phyloP scores from a whole-genome alignment of 345 rosid species.

The Clarkia xantiana region DNA sequence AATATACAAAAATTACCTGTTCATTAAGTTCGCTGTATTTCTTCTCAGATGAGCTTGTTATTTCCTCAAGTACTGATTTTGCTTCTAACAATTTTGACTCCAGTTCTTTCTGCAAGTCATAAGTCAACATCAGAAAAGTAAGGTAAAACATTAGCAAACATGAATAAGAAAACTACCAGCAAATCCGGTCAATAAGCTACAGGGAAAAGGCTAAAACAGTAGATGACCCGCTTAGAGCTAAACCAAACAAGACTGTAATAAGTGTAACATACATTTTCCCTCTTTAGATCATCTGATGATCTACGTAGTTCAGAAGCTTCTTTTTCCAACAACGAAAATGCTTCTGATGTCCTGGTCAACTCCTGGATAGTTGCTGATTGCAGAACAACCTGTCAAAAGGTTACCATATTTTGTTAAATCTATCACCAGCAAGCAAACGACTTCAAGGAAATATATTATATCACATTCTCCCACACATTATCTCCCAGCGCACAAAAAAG shows the following conservation, averaged over 20 bases:
- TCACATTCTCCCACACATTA: too few species aligned
- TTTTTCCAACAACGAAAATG: constrained; percentile 51
- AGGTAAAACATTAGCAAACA: neutral
- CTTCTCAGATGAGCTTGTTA: constrained; percentile 51
- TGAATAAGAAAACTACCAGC: neutral
- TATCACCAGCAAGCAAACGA: too few species aligned
- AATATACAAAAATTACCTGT: constrained; percentile 35
- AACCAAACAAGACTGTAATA: too few species aligned
- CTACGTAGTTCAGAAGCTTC: constrained; percentile 63
- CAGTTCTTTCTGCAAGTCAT: constrained; percentile 35
- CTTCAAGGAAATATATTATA: too few species aligned
- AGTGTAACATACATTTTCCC: constrained; percentile 45
- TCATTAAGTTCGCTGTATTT: constrained; percentile 67
- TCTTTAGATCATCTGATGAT: constrained; percentile 37
- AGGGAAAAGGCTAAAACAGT: neutral
- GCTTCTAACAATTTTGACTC: constrained; percentile 58
- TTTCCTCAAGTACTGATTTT: constrained; percentile 44
- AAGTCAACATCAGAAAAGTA: constrained; percentile 2
- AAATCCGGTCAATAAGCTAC: neutral
- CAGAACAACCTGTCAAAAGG: constrained; percentile 51
- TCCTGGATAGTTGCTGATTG: constrained; percentile 97
- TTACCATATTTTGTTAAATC: constrained; percentile 1
- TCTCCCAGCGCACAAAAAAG: too few species aligned
- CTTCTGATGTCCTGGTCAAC: constrained; percentile 72
- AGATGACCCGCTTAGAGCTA: too few species aligned